Evolutionary conservation across 176 grass and related monocot genomes (phyloP).

Genomic region (Paspalum notatum): DNA sequence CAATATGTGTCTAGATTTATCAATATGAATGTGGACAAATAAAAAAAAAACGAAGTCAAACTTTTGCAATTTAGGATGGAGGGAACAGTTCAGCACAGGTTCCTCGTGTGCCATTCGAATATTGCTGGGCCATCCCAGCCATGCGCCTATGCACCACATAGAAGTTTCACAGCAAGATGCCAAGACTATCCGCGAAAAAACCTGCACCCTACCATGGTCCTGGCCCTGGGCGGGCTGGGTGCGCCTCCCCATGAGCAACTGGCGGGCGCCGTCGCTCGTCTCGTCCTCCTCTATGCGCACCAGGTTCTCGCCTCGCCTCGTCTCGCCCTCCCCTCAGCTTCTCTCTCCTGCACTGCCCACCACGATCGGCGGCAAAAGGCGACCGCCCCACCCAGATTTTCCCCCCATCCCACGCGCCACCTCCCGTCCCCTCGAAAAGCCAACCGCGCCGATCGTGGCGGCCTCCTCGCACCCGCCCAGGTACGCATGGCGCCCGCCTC

Average conservation of each 20-base stretch:
- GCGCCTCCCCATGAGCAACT: conserved; percentile 25
- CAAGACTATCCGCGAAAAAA: conserved; percentile 24
- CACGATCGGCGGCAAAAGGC: conserved; percentile 37
- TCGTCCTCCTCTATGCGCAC: conserved; percentile 44
- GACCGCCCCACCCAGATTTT: conserved; percentile 1
- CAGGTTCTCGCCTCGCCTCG: conserved; percentile 32
- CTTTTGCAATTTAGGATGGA: too few species aligned
- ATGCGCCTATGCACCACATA: too few species aligned
- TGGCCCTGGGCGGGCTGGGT: not conserved
- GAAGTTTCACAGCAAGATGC: too few species aligned
- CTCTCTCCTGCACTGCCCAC: conserved; percentile 8
- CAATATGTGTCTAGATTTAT: too few species aligned
- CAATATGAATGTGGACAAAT: too few species aligned
- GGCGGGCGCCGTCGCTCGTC: conserved; percentile 40
- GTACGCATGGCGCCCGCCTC: not conserved
- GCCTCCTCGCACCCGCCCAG: conserved; percentile 29
- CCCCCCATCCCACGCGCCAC: not conserved
- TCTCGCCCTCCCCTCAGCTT: conserved; percentile 7
- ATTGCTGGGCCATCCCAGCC: too few species aligned
- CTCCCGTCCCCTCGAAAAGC: not conserved
- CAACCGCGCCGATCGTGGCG: conserved; percentile 25
- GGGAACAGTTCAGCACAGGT: too few species aligned
- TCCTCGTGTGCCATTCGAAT: too few species aligned
- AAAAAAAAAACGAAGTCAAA: too few species aligned
- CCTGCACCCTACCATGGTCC: conserved; percentile 35